Evolutionary conservation across 2,329 filamentous ascomycete species (phyloP).

Genomic region (Trichoderma cornu-damae): DNA sequence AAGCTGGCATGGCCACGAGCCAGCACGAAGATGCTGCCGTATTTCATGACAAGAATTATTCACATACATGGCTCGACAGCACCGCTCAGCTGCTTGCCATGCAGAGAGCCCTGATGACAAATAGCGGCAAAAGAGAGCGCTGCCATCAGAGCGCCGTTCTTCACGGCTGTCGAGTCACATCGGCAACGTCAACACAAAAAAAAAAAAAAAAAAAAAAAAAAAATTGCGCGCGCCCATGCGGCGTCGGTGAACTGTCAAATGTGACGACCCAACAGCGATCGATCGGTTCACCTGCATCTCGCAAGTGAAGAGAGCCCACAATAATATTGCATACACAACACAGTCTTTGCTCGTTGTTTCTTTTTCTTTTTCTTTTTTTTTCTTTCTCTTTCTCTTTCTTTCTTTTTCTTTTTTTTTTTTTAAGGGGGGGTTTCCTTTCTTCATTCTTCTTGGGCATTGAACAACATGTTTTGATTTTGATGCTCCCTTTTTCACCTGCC

Average conservation of each 20-base stretch:
- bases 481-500: neutral
- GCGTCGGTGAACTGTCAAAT: neutral
- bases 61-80: too few species aligned
- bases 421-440: neutral
- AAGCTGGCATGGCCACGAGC: too few species aligned
- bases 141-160: slow-evolving; percentile 1
- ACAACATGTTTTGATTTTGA: neutral
- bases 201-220: neutral
- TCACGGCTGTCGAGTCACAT: neutral
- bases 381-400: neutral
- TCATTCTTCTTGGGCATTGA: neutral
- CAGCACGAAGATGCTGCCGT: too few species aligned
- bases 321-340: neutral
- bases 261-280: slow-evolving; percentile 10
- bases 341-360: neutral
- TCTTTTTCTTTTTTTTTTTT: too few species aligned
- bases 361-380: neutral
- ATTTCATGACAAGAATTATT: too few species aligned
- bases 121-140: too few species aligned
- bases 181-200: too few species aligned
- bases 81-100: too few species aligned
- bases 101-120: too few species aligned
- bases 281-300: slow-evolving; percentile 2
- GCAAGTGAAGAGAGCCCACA: slow-evolving; percentile 1
- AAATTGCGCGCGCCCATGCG: slow-evolving; percentile 7